A percentile compares a stretch with the other conserved stretches of the same genome.
Evolutionary conservation across 2,329 filamentous ascomycete genomes (phyloP).

Genomic region (Xylariaceae sp.): DNA sequence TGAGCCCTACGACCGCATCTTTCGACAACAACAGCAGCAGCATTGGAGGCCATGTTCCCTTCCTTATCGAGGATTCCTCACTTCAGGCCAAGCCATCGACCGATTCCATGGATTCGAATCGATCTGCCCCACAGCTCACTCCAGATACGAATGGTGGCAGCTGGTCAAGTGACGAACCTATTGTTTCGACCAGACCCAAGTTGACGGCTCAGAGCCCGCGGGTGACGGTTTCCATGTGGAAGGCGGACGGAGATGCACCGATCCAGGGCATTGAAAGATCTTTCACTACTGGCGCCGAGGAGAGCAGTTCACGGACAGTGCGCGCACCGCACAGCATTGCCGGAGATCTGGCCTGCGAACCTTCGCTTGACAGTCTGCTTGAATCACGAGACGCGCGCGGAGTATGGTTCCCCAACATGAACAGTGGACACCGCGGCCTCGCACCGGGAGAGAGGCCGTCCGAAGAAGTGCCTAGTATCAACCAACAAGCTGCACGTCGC

Average conservation of each 20-base stretch:
- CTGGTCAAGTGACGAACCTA: conserved; percentile 46
- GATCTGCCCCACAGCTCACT: conserved; percentile 39
- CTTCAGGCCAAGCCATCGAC: conserved; percentile 33
- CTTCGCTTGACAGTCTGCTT: conserved; percentile 12
- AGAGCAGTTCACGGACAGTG: conserved; percentile 30
- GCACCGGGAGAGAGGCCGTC: conserved; percentile 41
- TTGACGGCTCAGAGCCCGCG: conserved; percentile 49
- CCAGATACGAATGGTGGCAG: conserved; percentile 46
- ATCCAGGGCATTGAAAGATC: conserved; percentile 36
- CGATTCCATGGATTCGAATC: conserved; percentile 25
- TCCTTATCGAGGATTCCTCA: conserved; percentile 39
- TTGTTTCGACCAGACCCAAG: conserved; percentile 32
- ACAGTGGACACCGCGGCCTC: conserved; percentile 41
- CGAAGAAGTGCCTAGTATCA: conserved; percentile 43
- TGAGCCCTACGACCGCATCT: conserved; percentile 47
- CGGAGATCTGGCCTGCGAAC: conserved; percentile 31
- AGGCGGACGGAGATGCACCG: conserved; percentile 33
- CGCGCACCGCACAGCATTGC: conserved; percentile 32
- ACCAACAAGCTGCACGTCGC: conserved; percentile 41
- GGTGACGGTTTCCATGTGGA: conserved; percentile 55
- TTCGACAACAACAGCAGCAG: conserved; percentile 12
- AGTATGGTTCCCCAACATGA: conserved; percentile 35
- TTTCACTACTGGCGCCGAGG: conserved; percentile 28
- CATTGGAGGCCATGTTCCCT: conserved; percentile 21
- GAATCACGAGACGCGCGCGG: conserved; percentile 36